A percentile compares a stretch with the other conserved stretches of the same genome.
These are phyloP conservation scores for Termitomyces sp. DNA, from an alignment of 768 basidiomycete genomes.

Conservation along the genomic window DNA sequence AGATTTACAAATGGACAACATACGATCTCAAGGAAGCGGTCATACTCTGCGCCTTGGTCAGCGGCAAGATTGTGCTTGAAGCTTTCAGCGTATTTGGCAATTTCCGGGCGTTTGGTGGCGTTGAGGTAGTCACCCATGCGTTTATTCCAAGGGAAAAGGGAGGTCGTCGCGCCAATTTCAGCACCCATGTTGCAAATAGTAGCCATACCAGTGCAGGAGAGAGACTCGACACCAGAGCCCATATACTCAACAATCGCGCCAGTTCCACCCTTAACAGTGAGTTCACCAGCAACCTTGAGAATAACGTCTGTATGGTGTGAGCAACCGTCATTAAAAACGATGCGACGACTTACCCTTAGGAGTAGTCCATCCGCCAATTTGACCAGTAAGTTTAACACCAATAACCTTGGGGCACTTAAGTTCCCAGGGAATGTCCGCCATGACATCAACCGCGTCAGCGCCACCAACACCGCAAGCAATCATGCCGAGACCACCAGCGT, in stretches of 20 bases:
- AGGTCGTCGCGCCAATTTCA: constrained; percentile 98
- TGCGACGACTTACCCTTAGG: constrained; percentile 68
- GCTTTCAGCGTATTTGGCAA: constrained; percentile 81
- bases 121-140: constrained; percentile 93
- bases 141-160: constrained; percentile 96
- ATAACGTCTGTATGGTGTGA: constrained; percentile 70
- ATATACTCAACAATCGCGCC: constrained; percentile 98
- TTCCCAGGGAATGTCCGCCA: constrained; percentile 98
- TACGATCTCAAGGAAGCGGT: constrained; percentile 89
- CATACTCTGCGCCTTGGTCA: constrained; percentile 88
- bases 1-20: constrained; percentile 20
- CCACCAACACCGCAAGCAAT: constrained; percentile 99
- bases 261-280: constrained; percentile 99
- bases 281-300: constrained; percentile 97
- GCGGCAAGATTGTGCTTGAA: constrained; percentile 90
- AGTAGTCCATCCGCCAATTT: constrained; percentile 95
- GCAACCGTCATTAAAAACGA: neutral
- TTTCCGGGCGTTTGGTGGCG: constrained; percentile 88
- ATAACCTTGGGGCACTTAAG: constrained; percentile 99
- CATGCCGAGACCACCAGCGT: constrained; percentile 99
- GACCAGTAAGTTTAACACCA: constrained; percentile 93
- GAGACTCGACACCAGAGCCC: constrained; percentile 90
- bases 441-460: constrained; percentile 98
- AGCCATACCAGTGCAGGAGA: constrained; percentile 98
- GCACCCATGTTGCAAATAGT: constrained; percentile 99